These are phyloP conservation scores for Schizonepeta tenuifolia DNA, from an alignment of 257 asterid genomes.

Conservation along the genomic window DNA sequence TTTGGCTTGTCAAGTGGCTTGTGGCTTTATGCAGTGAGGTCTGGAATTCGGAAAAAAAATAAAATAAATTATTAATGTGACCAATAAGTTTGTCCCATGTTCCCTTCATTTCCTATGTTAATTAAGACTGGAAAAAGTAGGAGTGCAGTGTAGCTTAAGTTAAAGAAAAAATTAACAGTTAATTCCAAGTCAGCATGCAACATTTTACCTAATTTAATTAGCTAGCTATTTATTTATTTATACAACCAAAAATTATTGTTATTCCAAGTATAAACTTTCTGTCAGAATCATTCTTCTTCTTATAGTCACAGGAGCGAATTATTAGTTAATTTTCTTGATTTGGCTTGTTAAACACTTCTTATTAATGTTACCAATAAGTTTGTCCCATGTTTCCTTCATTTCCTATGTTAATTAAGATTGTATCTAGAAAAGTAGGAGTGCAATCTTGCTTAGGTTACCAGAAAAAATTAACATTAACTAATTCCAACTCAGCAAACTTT, in stretches of 20 bases:
- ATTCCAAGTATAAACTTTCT: neutral
- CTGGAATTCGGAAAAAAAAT: too few relatives aligned
- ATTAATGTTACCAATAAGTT: neutral
- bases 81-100: too few relatives aligned
- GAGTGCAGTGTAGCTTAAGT: too few relatives aligned
- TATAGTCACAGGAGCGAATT: neutral
- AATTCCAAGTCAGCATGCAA: too few relatives aligned
- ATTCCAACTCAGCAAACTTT: neutral
- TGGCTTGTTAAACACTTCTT: constrained; percentile 6
- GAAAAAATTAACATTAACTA: neutral
- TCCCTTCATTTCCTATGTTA: too few relatives aligned
- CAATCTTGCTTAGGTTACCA: constrained; percentile 24
- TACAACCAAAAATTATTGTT: too few relatives aligned
- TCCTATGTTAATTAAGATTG: neutral
- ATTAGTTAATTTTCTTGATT: neutral
- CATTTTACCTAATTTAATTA: too few relatives aligned
- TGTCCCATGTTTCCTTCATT: too few relatives aligned
- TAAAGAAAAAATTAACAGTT: too few relatives aligned
- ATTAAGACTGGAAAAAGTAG: too few relatives aligned
- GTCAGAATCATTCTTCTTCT: constrained; percentile 21
- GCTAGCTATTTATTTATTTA: neutral
- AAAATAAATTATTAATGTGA: neutral
- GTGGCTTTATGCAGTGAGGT: too few relatives aligned
- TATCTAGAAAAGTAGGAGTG: constrained; percentile 25
- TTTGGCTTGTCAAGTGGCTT: constrained; percentile 24